Conservation (phyloP, 2,329 filamentous ascomycete genomes). For the Xylariaceae sp. region DNA sequence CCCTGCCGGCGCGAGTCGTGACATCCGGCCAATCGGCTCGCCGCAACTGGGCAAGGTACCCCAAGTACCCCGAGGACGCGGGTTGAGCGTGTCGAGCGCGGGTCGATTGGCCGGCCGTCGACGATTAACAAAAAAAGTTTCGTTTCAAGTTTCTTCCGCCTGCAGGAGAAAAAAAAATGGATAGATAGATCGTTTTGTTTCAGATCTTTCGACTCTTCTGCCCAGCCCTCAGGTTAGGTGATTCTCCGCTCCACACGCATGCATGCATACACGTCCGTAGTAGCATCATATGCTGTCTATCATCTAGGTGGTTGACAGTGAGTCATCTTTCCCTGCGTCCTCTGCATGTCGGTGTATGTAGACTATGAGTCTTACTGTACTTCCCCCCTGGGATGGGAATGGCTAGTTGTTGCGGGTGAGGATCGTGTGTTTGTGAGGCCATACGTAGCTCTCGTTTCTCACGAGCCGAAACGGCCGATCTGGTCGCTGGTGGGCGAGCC, state of each 20-base stretch:
- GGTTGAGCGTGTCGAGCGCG: conserved; percentile 9
- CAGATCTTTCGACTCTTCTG: conserved; percentile 25
- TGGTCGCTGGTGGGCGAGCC: conserved; percentile 5
- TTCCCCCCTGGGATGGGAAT: too few relatives aligned
- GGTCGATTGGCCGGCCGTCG: conserved; percentile 18
- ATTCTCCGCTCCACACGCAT: not conserved
- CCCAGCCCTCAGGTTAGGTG: conserved; percentile 14
- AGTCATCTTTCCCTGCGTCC: conserved; percentile 30
- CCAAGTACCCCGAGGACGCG: conserved; percentile 6
- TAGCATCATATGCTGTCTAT: not conserved
- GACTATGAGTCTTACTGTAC: not conserved
- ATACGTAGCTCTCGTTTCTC: not conserved
- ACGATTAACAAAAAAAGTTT: conserved; percentile 18
- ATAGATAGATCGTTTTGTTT: conserved; percentile 23
- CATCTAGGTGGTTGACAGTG: conserved; percentile 6
- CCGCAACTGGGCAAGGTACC: conserved; percentile 1
- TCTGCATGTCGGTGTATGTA: conserved; percentile 15
- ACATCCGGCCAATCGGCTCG: conserved; percentile 15
- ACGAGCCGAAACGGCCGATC: conserved; percentile 4
- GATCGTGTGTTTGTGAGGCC: too few relatives aligned
- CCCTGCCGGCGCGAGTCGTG: not conserved
- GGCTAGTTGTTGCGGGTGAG: too few relatives aligned
- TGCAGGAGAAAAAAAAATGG: too few relatives aligned
- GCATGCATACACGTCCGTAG: not conserved
- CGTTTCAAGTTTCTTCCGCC: conserved; percentile 32